Conservation (phyloP, 2,329 filamentous ascomycete species). For the Fusarium tuaranense region DNA sequence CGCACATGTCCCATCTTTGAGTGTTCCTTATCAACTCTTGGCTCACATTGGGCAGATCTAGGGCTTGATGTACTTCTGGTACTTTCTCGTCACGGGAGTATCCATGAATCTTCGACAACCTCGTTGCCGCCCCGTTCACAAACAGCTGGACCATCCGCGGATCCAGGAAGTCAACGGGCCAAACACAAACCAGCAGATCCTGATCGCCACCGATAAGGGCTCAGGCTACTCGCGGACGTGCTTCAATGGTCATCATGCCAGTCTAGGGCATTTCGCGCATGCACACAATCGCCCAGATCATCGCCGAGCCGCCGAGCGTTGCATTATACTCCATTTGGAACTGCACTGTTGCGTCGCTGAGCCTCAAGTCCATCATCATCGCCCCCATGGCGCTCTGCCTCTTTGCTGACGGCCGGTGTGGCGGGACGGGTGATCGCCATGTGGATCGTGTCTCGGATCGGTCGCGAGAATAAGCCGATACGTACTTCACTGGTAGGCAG, state of each 20-base stretch:
- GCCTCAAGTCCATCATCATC: neutral
- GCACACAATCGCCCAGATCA: neutral
- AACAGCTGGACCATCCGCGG: neutral
- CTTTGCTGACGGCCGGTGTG: neutral
- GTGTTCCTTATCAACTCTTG: neutral
- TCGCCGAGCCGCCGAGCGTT: neutral
- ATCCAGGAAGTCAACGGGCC: neutral
- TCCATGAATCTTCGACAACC: neutral
- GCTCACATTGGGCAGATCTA: neutral
- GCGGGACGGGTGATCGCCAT: neutral
- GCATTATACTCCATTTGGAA: neutral
- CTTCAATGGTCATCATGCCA: neutral
- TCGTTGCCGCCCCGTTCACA: neutral
- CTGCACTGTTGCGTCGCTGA: neutral
- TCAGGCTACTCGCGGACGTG: neutral
- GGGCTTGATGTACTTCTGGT: neutral
- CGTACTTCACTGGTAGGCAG: neutral
- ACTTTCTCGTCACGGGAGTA: neutral
- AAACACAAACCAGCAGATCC: neutral
- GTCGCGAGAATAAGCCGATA: neutral
- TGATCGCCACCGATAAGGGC: neutral
- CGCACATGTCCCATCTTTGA: neutral
- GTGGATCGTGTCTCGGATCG: slow-evolving; percentile 1
- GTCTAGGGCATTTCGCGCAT: neutral
- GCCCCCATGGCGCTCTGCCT: neutral